Evolutionary conservation across 2,329 filamentous ascomycete species (phyloP), one percentile per base, ranked within the genome.

Genomic region (Parafenestella ontariensis): DNA sequence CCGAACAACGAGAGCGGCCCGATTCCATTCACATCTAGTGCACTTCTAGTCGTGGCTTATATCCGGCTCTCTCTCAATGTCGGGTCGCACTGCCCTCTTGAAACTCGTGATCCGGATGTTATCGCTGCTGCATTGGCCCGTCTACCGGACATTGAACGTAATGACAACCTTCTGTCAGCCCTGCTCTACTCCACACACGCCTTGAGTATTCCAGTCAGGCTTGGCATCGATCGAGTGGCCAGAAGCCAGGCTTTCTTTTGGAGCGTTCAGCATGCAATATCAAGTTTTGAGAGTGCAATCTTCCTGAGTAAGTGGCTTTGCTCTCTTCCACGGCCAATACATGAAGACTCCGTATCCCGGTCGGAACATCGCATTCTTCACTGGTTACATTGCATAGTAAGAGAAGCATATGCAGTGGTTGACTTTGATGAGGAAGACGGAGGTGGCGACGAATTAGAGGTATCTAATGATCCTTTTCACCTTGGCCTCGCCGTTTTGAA

Each of bases 251-350:
- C 82, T 0, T 82, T 84, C 40, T 81, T 84, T 43, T 85, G 83
- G 83, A 83, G 81, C 4, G 82, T 84, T 2, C 76, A 84, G n/a
- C 83, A 85, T 47, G 82, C 82, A 0, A 73, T 85, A 0, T 83
- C 81, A 3, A 81, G 80, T 1, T 73, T 86, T 0, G 83, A 86
- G 59, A 85, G 82, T 18, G 82, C 82, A 0, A 78, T 85, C 0
- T 69, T 86, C 2, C 68, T 85, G 0, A 81, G 81, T 13, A 85
- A 85, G 55, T 82, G 80, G 79, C 70, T 72, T 3, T 81, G 40
- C 53, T 69, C 34, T 62, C 68, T 56, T 45, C 77, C 36, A 1
- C 56, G 46, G 13, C 65, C 55, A 11, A 52, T 63, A 15, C 55
- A 50, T 3, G 61, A 68, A 15, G 57, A 52, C 0, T 41, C 49